Percentiles rank a stretch among this genome's conserved stretches.
These are phyloP conservation scores for Umbellularia californica DNA, from an alignment of 164 flowering plant genomes.

Conservation along the genomic window DNA sequence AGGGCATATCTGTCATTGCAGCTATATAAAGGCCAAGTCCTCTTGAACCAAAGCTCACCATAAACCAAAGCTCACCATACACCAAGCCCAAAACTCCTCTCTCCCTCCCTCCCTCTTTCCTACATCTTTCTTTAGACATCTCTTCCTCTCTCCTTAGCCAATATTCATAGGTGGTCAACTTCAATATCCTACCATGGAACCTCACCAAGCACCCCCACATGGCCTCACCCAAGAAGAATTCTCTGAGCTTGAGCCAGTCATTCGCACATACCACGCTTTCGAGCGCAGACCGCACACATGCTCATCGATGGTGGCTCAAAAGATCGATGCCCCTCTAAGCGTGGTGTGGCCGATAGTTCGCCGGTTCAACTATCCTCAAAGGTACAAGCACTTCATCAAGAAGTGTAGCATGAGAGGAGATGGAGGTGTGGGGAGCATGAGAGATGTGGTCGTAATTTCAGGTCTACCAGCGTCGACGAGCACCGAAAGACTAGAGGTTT, in stretches of 20 bases:
- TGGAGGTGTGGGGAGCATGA: slow-evolving; percentile 59
- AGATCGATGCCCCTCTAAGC: slow-evolving; percentile 54
- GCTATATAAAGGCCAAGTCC: no score
- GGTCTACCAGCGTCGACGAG: slow-evolving; percentile 80
- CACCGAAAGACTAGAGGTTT: slow-evolving; percentile 64
- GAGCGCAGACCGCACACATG: slow-evolving; percentile 35
- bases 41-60: no score
- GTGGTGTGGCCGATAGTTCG: slow-evolving; percentile 68
- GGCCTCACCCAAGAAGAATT: slow-evolving; percentile 52
- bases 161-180: not conserved
- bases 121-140: not conserved
- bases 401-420: slow-evolving; percentile 53
- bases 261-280: slow-evolving; percentile 42
- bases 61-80: no score
- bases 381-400: slow-evolving; percentile 81
- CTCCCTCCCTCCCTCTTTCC: not conserved
- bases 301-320: slow-evolving; percentile 56
- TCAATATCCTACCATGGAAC: not conserved
- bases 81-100: no score
- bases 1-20: no score
- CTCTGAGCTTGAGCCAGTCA: slow-evolving; percentile 36
- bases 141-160: not conserved
- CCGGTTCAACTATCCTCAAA: slow-evolving; percentile 61
- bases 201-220: not conserved
- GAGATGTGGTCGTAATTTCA: slow-evolving; percentile 68